These are phyloP conservation scores for Nakazawaea populi DNA, from an alignment of 805 yeast genomes.

Conservation along the genomic window DNA sequence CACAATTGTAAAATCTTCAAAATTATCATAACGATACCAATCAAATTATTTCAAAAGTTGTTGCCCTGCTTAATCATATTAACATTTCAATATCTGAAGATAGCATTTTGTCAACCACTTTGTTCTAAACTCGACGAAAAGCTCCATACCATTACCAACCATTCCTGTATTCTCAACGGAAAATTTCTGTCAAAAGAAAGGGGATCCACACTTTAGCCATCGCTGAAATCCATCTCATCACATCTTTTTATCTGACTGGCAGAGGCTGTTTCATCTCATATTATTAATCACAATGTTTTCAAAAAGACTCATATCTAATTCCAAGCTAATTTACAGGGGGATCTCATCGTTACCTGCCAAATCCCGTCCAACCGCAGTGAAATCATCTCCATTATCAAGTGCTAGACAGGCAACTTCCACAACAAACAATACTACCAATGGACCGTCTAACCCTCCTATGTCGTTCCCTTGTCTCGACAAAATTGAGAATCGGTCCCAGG, in stretches of 20 bases:
- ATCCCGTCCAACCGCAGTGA: slow-evolving; percentile 14
- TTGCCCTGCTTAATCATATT: too few relatives aligned
- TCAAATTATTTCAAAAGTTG: too few relatives aligned
- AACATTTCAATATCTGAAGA: too few relatives aligned
- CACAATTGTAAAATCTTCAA: background rate
- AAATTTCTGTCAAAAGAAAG: background rate
- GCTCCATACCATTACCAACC: background rate
- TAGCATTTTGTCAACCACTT: too few relatives aligned
- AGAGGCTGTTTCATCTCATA: too few relatives aligned
- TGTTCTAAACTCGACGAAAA: too few relatives aligned
- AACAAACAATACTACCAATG: background rate
- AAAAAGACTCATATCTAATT: background rate
- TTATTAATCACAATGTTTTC: background rate
- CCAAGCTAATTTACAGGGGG: background rate
- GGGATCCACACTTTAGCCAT: background rate
- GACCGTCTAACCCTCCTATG: slow-evolving; percentile 56
- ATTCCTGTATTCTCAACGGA: background rate
- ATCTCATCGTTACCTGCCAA: slow-evolving; percentile 3
- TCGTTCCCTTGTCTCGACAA: slow-evolving; percentile 83
- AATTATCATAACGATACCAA: background rate
- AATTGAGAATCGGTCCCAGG: slow-evolving; percentile 47
- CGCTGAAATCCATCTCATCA: too few relatives aligned
- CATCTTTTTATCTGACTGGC: too few relatives aligned
- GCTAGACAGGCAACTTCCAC: slow-evolving; percentile 5
- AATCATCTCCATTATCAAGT: slow-evolving; percentile 7